phyloP scores from a whole-genome alignment of 2,329 filamentous ascomycete species.

The Xylogone sp. region DNA sequence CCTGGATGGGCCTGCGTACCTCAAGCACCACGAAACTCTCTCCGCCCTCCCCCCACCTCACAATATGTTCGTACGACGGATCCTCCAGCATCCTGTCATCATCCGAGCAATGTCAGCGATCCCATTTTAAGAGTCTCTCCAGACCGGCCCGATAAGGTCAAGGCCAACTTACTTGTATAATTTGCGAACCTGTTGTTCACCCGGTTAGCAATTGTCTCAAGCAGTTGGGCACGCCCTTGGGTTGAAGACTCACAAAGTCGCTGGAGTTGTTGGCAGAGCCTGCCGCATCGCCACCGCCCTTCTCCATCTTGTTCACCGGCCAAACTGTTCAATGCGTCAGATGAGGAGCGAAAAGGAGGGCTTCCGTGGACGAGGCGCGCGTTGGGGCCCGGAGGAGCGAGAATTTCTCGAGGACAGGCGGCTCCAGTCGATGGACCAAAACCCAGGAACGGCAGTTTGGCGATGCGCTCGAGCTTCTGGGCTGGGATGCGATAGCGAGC shows the following conservation, averaged over 20 bases:
- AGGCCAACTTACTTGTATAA: slow-evolving; percentile 77
- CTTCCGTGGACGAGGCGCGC: not conserved
- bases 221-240: slow-evolving; percentile 1
- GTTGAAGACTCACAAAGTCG: slow-evolving; percentile 74
- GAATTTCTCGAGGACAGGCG: no score
- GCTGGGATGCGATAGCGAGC: no score
- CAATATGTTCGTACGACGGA: slow-evolving; percentile 85
- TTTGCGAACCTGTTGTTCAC: slow-evolving; percentile 77
- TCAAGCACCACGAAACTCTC: slow-evolving; percentile 97
- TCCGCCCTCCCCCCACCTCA: slow-evolving; percentile 91
- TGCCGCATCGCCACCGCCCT: slow-evolving; percentile 23
- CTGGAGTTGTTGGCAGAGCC: slow-evolving; percentile 70
- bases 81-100: slow-evolving; percentile 88
- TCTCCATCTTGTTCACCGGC: slow-evolving; percentile 24
- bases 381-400: not conserved
- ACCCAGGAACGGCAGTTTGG: no score
- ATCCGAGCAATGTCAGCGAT: no score
- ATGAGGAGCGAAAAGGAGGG: not conserved
- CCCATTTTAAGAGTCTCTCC: slow-evolving; percentile 5
- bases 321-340: not conserved
- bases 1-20: slow-evolving; percentile 44
- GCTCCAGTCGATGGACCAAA: no score
- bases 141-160: slow-evolving; percentile 5
- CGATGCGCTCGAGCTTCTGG: no score
- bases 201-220: slow-evolving; percentile 14